Base-by-base conservation (phyloP, 352 stramenopile genomes). In the Blastocystis sp. region DNA sequence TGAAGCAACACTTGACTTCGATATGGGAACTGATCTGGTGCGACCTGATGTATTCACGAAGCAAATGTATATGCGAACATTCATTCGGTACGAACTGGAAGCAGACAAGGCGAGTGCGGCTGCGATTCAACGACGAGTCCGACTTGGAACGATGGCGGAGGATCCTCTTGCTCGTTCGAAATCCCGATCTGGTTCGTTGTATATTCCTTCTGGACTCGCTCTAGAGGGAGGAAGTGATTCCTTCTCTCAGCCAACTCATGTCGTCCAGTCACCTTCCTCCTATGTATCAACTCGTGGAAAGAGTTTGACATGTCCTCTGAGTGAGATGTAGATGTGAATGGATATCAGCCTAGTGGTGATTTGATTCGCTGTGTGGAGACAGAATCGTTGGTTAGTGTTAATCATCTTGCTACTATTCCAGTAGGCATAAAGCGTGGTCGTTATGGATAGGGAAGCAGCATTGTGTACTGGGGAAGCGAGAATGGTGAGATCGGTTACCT, bases 11-110 rank as follows among this genome's bases (percentile, higher is more conserved):
- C 43, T 80, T 8, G 50, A 80, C 45, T 80, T 80, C 23, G 70
- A 80, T 41, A 80, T 80, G 70, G 70, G 70, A 62, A 80, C 70
- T 18, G 70, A 80, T 34, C 70, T 80, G 13, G 70, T 80, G 18
- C 62, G 41, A 37, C 70, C 70, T 4, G 70, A 80, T 41, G 70
- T 80, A 1, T 80, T 80, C 43, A 80, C 73, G 0, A 84, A 84
- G 50, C 73, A 84, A 34, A 84, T 84, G 73, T 84, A 84, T 43
- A 84, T 84, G 73, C 73, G 73, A 34, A 20, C 55, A 11, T 84
- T 84, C 50, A 63, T 84, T 15, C 73, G 73, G 7, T 53, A 84
- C 29, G 54, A 66, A 37, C 43, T 84, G 53, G 45, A 66, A 29
- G 20, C 62, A 11, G 73, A 84, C 39, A 84, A 84, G 53, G 54